Base-by-base conservation (phyloP, 2,329 filamentous ascomycete species). In the Aureobasidium sp. region DNA sequence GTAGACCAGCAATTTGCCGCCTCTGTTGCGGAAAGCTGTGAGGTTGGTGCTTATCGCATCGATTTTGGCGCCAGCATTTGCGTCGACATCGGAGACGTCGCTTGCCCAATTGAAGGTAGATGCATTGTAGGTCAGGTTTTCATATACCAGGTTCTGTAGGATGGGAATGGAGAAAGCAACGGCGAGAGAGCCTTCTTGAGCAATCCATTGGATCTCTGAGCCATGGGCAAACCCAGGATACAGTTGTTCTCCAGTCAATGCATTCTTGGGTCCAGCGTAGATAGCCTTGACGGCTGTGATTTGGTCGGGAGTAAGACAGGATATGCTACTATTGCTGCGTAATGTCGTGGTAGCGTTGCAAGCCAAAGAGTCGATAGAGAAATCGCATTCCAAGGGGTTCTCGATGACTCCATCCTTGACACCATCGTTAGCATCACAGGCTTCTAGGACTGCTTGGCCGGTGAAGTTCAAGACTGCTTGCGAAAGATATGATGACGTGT, bases 401-500 rank as follows among this genome's bases (percentile, higher is more conserved):
- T 79, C 78, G 29, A 81, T 69, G 49, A 81, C 76, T 9, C 78
- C 77, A 66, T 83, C 81, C 9, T 70, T 68, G 17, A 76, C 75
- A 17, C 78, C 78, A 65, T 83, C 81, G 7, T 80, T 69, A 2
- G 67, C 67, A 65, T 83, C 80, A 66, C 81, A 84, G 41, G 72
- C 69, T 3, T 68, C 68, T 5, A 78, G 62, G 1, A 75, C 71
- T 22, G 73, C 70, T 36, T 68, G 62, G 0, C 69, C 71, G 34
- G 72, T 72, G 37, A 73, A 70, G 31, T 75, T 69, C 7, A 75
- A 65, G 6, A 68, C 60, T 7, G 62, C 59, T 65, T 74, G 74
- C 22, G 65, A 61, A 5, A 73, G 64, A 37, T 67, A 67, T 15
- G 62, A 63, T 5, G 61, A 64, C 22, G 65, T 63, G 27, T 66